phyloP scores from a whole-genome alignment of 768 basidiomycete species.

The Tephrocybe sp. region DNA sequence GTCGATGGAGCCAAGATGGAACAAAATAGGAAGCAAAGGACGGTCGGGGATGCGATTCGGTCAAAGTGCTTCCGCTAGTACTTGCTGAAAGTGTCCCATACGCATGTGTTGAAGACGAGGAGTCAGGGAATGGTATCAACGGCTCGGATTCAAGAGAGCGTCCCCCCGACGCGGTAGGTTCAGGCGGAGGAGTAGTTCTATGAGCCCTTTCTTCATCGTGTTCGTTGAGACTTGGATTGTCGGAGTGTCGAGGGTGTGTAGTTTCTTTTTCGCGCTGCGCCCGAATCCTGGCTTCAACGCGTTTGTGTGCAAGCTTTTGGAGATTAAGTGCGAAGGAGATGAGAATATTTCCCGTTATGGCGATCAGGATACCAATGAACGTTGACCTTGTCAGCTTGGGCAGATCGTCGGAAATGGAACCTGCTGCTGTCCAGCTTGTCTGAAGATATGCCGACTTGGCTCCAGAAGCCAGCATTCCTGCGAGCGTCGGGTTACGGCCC shows the following conservation, averaged over 20 bases:
- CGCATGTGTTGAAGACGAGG: slow-evolving; percentile 4
- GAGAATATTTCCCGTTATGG: slow-evolving; percentile 82
- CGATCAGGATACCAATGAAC: slow-evolving; percentile 78
- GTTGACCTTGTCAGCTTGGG: slow-evolving; percentile 57
- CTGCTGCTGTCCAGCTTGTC: slow-evolving; percentile 2
- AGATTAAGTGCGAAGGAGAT: slow-evolving; percentile 90
- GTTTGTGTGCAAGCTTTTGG: slow-evolving; percentile 88
- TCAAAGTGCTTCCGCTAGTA: background rate
- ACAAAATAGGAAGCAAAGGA: slow-evolving; percentile 34
- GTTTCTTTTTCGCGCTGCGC: slow-evolving; percentile 4
- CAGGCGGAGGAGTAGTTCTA: background rate
- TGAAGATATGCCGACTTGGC: background rate
- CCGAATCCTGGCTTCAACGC: slow-evolving; percentile 46
- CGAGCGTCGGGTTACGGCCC: background rate
- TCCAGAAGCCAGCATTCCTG: slow-evolving; percentile 7
- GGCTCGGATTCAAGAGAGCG: slow-evolving; percentile 9
- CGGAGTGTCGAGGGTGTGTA: slow-evolving; percentile 4
- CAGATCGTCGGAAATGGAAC: slow-evolving; percentile 33
- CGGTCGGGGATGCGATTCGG: background rate
- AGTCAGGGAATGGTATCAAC: slow-evolving; percentile 15
- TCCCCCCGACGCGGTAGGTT: background rate
- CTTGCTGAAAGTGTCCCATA: slow-evolving; percentile 13
- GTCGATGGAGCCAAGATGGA: slow-evolving; percentile 30
- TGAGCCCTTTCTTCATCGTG: slow-evolving; percentile 23
- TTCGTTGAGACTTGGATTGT: slow-evolving; percentile 24